phyloP scores from a whole-genome alignment of 495 filamentous ascomycete species.

The Neurospora terricola region DNA sequence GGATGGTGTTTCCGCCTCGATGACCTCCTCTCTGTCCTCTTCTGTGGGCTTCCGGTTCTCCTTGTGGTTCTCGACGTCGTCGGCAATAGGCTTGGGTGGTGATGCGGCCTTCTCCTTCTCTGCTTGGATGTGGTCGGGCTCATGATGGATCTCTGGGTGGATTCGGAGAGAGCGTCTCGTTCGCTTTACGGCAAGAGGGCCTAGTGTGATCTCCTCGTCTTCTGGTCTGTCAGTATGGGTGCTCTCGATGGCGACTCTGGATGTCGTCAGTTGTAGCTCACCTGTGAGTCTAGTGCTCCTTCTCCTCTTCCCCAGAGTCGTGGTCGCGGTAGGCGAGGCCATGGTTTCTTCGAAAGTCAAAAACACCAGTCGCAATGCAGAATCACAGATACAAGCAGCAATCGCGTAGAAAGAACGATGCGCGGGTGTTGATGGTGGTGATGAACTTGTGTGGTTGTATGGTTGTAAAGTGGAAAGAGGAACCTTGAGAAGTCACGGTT shows the following conservation, averaged over 20 bases:
- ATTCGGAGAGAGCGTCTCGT: constrained; percentile 40
- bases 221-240: constrained; percentile 21
- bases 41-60: not conserved
- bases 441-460: not conserved
- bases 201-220: constrained; percentile 17
- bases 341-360: constrained; percentile 35
- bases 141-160: not conserved
- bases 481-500: not conserved
- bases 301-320: constrained; percentile 65
- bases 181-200: constrained; percentile 44
- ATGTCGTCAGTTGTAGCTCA: constrained; percentile 31
- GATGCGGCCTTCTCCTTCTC: constrained; percentile 43
- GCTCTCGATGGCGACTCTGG: constrained; percentile 10
- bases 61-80: not conserved
- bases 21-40: not conserved
- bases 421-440: constrained; percentile 11
- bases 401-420: constrained; percentile 17
- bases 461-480: constrained; percentile 6
- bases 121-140: not conserved
- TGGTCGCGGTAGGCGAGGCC: constrained; percentile 26
- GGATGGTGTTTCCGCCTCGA: not conserved
- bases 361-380: constrained; percentile 13
- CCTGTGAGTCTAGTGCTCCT: constrained; percentile 46
- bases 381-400: not conserved
- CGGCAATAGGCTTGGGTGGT: constrained; percentile 15